Base-by-base conservation (phyloP, 2,329 filamentous ascomycete species). In the Arthroderma sp. region DNA sequence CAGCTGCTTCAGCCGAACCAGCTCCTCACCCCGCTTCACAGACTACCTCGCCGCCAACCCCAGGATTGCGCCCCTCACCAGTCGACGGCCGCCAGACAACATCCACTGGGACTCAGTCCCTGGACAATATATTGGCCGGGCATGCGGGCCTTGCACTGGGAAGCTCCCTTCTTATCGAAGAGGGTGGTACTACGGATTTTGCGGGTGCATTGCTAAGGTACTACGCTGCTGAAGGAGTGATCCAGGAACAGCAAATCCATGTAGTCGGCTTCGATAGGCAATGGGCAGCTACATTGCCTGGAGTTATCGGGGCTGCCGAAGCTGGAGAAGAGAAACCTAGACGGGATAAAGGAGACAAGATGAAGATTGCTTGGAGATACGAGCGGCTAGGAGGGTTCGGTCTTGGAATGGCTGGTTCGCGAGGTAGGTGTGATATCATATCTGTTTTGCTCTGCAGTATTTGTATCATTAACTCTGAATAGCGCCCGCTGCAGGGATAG, bases 281-380 rank as follows among this genome's bases (percentile, higher is more conserved):
- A 39, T 96, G 91, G 91, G 78, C 80, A 33, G 72, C 83, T 50
- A 86, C 89, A 53, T 69, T 98, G 22, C 91, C 91, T 3, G 89
- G 83, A 0, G 61, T 93, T 31, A 72, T 74, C 39, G 64, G 71
- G 50, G 64, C 70, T 42, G 61, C 69, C 31, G 65, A 71, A 53
- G 54, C 58, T 38, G 59, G 71, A 30, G 67, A 70, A 31, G 63
- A 67, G 37, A 66, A 63, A 45, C 55, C 58, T 6, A 60, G 57
- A 36, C 57, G 56, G 55, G 56, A 61, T 61, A 65, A 61, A 52
- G 71, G 73, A 9, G 83, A 89, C 50, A 88, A 81, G 63, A 96
- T 98, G 91, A 96, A 94, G 68, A 98, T 98, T 68, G 91, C 91
- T 3, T 98, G 91, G 91, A 76, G 91, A 61, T 98, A 98, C 66